Base-by-base conservation (phyloP, 2,329 filamentous ascomycete genomes). In the Diaporthe batatas region DNA sequence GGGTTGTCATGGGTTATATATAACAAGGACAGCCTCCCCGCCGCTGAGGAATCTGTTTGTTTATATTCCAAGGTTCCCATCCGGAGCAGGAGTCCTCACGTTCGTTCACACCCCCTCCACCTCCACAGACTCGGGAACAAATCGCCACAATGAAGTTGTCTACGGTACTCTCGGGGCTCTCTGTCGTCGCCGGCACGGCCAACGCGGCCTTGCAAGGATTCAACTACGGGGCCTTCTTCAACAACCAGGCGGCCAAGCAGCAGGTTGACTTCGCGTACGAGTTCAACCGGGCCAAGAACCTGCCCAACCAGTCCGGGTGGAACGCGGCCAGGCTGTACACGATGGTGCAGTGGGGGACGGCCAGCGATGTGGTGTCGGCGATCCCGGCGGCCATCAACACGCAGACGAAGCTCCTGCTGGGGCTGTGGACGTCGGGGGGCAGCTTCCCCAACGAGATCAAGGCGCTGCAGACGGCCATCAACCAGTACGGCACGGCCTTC, bases 351-450 rank as follows among this genome's bases (percentile, higher is more conserved):
- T 88, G 83, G 32, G 91, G 90, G 76, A 92, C 92, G 6, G 82
- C 88, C 75, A 91, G 88, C 82, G 86, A 87, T 32, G 49, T 67
- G 14, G 62, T 67, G n/a, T 39, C 44, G 4, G 93, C 92, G 76
- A 94, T 98, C 75, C 92, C 92, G 55, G 95, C 95, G 58, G 95
- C 94, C 78, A 95, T 97, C 82, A 89, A 88, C 77, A 93, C 94
- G 78, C 88, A 94, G 77, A 97, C 94, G 2, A 87, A 88, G 51
- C 88, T 98, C 32, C 88, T 98, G 10, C 89, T 98, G 10, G 94
- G 94, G 77, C 85, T 98, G 64, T 98, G 95, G 94, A 90, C 91
- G 6, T 96, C 94, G 0, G 71, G 69, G 34, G 85, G 82, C 3
- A 81, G 80, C 23, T 91, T 97, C 81, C 83, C 87, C 80, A 93